A percentile compares a stretch with the other conserved stretches of the same genome.
These are phyloP conservation scores for Gaertneriomyces sp. DNA, from an alignment of 192 early-diverging fungal species.

Conservation along the genomic window DNA sequence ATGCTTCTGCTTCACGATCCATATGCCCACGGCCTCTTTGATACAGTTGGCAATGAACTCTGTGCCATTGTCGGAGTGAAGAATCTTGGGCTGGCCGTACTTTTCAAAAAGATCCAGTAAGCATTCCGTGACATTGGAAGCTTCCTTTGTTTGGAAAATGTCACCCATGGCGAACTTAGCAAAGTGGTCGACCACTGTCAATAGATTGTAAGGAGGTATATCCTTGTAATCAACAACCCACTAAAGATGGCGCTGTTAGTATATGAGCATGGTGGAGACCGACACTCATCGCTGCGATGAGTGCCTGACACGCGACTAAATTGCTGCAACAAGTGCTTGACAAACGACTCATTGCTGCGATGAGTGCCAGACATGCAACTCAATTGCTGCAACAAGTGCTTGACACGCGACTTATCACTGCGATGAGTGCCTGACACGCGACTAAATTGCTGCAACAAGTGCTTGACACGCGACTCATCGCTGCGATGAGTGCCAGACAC, in stretches of 20 bases:
- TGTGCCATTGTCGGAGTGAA: neutral
- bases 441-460: too few relatives aligned
- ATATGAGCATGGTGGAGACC: too few relatives aligned
- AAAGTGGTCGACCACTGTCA: constrained; percentile 2
- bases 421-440: too few relatives aligned
- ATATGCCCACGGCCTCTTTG: neutral
- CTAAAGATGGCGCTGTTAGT: constrained; percentile 3
- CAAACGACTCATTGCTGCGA: constrained; percentile 3
- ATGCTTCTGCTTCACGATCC: neutral
- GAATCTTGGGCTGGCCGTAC: constrained; percentile 1
- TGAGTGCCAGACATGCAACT: too few relatives aligned
- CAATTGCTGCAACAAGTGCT: too few relatives aligned
- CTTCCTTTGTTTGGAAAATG: neutral
- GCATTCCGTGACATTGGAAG: neutral
- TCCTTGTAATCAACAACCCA: constrained; percentile 3
- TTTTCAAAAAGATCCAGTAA: constrained; percentile 4
- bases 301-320: too few relatives aligned
- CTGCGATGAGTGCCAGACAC: neutral
- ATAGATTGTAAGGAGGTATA: neutral
- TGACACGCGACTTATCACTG: too few relatives aligned
- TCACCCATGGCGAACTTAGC: neutral
- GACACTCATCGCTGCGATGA: too few relatives aligned
- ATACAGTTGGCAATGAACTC: constrained; percentile 2
- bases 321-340: too few relatives aligned
- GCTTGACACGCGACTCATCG: neutral